These are phyloP conservation scores for Herpetospermum pedunculosum DNA, from an alignment of 306 rosid genomes.

Conservation along the genomic window DNA sequence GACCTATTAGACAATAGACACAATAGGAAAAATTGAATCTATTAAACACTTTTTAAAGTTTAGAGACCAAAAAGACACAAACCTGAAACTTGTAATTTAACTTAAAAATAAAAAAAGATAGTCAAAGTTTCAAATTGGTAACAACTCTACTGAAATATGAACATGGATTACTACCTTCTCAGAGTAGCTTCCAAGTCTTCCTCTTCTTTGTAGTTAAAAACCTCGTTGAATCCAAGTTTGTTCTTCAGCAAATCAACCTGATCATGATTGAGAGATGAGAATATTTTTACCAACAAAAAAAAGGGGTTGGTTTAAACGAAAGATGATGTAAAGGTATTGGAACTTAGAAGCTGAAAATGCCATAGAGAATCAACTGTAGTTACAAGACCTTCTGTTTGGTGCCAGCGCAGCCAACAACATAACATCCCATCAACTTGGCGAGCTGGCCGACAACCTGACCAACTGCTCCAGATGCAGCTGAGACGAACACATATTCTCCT, in stretches of 20 bases:
- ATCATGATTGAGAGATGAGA: not conserved
- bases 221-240: constrained; percentile 10
- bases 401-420: constrained; percentile 31
- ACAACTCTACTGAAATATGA: too few relatives aligned
- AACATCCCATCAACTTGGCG: constrained; percentile 20
- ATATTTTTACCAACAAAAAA: not conserved
- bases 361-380: not conserved
- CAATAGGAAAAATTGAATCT: too few relatives aligned
- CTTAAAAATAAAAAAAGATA: too few relatives aligned
- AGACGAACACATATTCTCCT: constrained; percentile 22
- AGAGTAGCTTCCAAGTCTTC: constrained; percentile 5
- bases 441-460: constrained; percentile 32
- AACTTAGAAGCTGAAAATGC: not conserved
- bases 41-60: too few relatives aligned
- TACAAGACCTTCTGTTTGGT: constrained; percentile 12
- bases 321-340: too few relatives aligned
- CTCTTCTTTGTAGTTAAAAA: constrained; percentile 18
- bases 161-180: constrained; percentile 2
- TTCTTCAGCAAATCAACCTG: constrained; percentile 16
- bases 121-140: too few relatives aligned
- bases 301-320: too few relatives aligned
- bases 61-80: too few relatives aligned
- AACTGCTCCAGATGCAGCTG: constrained; percentile 25
- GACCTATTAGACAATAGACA: too few relatives aligned
- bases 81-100: too few relatives aligned